phyloP scores from a whole-genome alignment of 495 filamentous ascomycete genomes.

The Melanomma pulvis-pyrius region DNA sequence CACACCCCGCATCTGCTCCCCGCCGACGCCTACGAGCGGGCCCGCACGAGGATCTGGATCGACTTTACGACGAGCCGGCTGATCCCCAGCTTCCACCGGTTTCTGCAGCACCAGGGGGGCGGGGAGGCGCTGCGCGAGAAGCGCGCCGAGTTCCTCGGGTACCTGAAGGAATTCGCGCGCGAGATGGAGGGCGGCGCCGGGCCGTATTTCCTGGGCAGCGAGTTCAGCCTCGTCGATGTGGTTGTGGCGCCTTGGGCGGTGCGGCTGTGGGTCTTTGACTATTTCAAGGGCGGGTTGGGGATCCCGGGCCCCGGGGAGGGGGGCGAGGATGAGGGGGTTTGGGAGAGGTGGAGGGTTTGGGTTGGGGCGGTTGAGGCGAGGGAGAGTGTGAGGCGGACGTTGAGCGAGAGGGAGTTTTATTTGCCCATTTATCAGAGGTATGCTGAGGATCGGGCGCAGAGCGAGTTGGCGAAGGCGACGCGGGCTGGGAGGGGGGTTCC shows the following conservation, averaged over 20 bases:
- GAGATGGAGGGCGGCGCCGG: slow-evolving; percentile 60
- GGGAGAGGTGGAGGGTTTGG: slow-evolving; percentile 66
- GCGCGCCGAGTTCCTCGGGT: slow-evolving; percentile 42
- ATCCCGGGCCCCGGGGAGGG: slow-evolving; percentile 56
- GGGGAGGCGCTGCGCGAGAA: slow-evolving; percentile 50
- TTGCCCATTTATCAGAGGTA: slow-evolving; percentile 68
- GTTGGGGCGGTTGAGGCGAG: slow-evolving; percentile 56
- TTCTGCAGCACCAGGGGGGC: slow-evolving; percentile 59
- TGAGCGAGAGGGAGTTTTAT: slow-evolving; percentile 64
- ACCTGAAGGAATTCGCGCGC: slow-evolving; percentile 40
- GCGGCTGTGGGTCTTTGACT: slow-evolving; percentile 69
- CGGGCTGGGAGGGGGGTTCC: slow-evolving; percentile 59
- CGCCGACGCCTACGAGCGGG: slow-evolving; percentile 58
- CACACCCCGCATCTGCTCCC: slow-evolving; percentile 56
- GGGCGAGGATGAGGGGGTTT: slow-evolving; percentile 56
- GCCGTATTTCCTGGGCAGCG: slow-evolving; percentile 65
- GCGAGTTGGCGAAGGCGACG: slow-evolving; percentile 68
- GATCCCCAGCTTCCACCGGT: slow-evolving; percentile 64
- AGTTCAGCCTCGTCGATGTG: slow-evolving; percentile 63
- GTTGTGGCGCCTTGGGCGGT: slow-evolving; percentile 54
- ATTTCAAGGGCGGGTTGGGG: slow-evolving; percentile 67
- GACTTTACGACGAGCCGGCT: slow-evolving; percentile 67
- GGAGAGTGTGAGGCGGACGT: slow-evolving; percentile 62
- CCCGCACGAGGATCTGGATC: slow-evolving; percentile 66
- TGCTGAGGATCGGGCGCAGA: slow-evolving; percentile 72